phyloP scores from a whole-genome alignment of 768 basidiomycete species.

The Tulasnella sp. region DNA sequence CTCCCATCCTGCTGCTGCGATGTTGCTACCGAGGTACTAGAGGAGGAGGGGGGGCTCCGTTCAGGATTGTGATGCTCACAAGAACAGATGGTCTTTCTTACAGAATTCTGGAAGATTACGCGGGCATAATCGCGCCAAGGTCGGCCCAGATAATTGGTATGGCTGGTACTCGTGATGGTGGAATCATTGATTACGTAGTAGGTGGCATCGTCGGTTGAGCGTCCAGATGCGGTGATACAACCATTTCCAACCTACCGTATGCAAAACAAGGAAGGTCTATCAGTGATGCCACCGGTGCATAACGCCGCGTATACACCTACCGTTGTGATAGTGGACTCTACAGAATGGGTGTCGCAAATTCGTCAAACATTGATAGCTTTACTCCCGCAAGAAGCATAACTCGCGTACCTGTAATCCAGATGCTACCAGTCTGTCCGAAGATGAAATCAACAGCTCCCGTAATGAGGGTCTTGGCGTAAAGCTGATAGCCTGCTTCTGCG shows the following conservation, averaged over 20 bases:
- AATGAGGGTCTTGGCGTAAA: constrained; percentile 12
- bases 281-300: not conserved
- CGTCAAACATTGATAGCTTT: too few relatives aligned
- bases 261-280: not conserved
- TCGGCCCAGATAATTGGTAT: not conserved
- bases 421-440: not conserved
- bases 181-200: not conserved
- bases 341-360: too few relatives aligned
- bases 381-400: too few relatives aligned
- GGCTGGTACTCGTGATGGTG: not conserved
- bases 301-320: too few relatives aligned
- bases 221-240: not conserved
- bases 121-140: constrained; percentile 14
- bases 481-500: not conserved
- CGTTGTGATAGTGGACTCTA: too few relatives aligned
- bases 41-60: too few relatives aligned
- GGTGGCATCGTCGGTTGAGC: not conserved
- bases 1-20: constrained; percentile 11
- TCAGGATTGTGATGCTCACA: too few relatives aligned
- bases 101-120: constrained; percentile 27
- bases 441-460: constrained; percentile 19
- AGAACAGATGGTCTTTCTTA: constrained; percentile 21
- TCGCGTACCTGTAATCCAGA: constrained; percentile 8
- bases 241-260: not conserved
- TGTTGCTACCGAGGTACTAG: constrained; percentile 5